Evolutionary conservation across 1,139 yeast genomes (phyloP).

Genomic region (Diutina mesorugosa): DNA sequence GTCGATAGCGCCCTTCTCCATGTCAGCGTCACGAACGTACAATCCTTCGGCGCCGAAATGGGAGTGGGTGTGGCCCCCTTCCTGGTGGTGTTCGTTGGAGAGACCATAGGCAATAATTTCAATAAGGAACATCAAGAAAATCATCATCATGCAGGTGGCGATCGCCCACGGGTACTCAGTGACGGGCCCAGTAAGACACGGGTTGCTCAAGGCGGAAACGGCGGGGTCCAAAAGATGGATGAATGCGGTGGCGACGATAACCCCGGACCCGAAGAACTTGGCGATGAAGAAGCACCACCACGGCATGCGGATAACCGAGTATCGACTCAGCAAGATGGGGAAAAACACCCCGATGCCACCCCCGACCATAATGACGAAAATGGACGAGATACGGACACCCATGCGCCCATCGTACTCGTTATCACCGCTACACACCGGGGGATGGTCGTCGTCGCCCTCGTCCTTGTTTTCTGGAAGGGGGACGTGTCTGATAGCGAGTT

Average conservation of each 20-base stretch:
- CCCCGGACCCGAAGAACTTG: slow-evolving; percentile 86
- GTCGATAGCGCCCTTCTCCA: slow-evolving; percentile 12
- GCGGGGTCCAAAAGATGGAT: slow-evolving; percentile 81
- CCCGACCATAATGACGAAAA: slow-evolving; percentile 52
- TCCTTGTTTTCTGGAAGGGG: not conserved
- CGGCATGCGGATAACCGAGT: slow-evolving; percentile 42
- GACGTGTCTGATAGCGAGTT: not conserved
- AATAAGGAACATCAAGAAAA: slow-evolving; percentile 37
- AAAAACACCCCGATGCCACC: slow-evolving; percentile 47
- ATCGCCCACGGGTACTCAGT: slow-evolving; percentile 51
- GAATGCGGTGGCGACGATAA: slow-evolving; percentile 80
- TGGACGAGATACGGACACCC: slow-evolving; percentile 64
- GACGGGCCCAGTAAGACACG: slow-evolving; percentile 46
- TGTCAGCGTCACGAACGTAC: slow-evolving; percentile 14
- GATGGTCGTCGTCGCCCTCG: not conserved
- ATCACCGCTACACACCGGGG: not conserved
- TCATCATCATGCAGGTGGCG: slow-evolving; percentile 44
- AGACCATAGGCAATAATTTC: slow-evolving; percentile 44
- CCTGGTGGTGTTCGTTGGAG: slow-evolving; percentile 23
- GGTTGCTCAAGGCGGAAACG: slow-evolving; percentile 33
- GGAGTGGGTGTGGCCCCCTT: slow-evolving; percentile 27
- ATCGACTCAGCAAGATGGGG: slow-evolving; percentile 45
- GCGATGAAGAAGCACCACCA: slow-evolving; percentile 55
- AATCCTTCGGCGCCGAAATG: slow-evolving; percentile 34
- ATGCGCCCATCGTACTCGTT: slow-evolving; percentile 7